Conservation (phyloP, 2,329 filamentous ascomycete genomes). For the Waltergamsia citrina region DNA sequence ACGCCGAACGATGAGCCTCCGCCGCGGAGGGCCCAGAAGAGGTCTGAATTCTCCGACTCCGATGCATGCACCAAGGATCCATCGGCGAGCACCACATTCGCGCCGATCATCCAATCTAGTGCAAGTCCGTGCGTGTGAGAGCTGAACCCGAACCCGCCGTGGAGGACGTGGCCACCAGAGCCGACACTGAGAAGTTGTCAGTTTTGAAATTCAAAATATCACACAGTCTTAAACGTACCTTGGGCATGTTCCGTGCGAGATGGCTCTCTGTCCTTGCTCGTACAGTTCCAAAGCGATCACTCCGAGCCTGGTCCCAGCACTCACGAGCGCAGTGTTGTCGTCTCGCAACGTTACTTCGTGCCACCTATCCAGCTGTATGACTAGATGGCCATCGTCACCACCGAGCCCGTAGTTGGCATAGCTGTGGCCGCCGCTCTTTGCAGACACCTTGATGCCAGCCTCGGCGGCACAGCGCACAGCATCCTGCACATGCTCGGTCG, state of each 20-base stretch:
- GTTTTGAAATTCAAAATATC: background rate
- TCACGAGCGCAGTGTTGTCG: conserved; percentile 15
- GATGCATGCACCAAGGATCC: conserved; percentile 18
- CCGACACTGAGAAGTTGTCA: conserved; percentile 23
- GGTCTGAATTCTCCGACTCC: conserved; percentile 22
- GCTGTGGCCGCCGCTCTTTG: conserved; percentile 42
- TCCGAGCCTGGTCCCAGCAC: conserved; percentile 22
- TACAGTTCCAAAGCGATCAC: conserved; percentile 27
- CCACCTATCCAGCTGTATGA: conserved; percentile 29
- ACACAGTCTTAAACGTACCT: too few species aligned
- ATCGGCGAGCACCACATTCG: conserved; percentile 26
- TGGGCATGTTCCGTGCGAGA: conserved; percentile 34
- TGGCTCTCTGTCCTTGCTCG: conserved; percentile 20
- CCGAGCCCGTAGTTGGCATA: conserved; percentile 40
- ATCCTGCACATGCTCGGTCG: conserved; percentile 27
- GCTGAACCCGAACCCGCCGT: conserved; percentile 22
- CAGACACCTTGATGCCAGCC: conserved; percentile 33
- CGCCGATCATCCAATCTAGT: conserved; percentile 23
- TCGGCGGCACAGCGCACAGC: conserved; percentile 34
- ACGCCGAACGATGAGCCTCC: conserved; percentile 31
- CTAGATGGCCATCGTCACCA: conserved; percentile 27
- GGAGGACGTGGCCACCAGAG: conserved; percentile 33
- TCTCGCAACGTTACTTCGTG: conserved; percentile 20
- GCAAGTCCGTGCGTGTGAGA: conserved; percentile 15
- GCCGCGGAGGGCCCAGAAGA: conserved; percentile 33